Evolutionary conservation across 805 yeast species (phyloP).

Genomic region (Metschnikowia drakensbergensis): DNA sequence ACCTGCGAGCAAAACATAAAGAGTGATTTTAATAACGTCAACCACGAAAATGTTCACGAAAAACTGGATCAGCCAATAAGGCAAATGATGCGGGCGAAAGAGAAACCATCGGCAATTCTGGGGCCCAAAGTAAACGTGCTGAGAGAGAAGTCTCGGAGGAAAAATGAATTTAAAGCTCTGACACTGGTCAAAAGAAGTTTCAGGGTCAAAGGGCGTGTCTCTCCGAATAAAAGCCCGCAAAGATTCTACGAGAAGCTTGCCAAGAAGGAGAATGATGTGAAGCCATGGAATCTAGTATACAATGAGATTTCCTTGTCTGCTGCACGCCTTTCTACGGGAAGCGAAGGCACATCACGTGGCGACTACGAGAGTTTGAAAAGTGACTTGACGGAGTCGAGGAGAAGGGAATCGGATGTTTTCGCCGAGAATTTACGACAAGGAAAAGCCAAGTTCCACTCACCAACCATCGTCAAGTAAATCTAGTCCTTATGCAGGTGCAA

Average conservation of each 20-base stretch:
- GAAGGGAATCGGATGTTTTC: conserved; percentile 17
- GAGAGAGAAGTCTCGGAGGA: not conserved
- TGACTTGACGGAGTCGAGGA: conserved; percentile 27
- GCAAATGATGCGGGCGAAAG: not conserved
- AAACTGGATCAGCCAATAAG: not conserved
- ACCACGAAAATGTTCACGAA: not conserved
- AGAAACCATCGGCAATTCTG: not conserved
- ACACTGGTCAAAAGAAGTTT: conserved; percentile 5
- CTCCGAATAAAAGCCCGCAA: conserved; percentile 4
- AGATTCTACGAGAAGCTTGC: conserved; percentile 4
- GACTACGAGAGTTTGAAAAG: conserved; percentile 23
- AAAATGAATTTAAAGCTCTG: conserved; percentile 1
- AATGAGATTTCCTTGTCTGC: conserved; percentile 36
- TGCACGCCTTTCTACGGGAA: conserved; percentile 35
- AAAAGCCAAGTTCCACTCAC: conserved; percentile 10
- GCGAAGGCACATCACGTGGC: conserved; percentile 20
- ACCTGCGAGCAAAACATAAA: not conserved
- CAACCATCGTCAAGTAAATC: not conserved
- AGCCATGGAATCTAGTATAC: conserved; percentile 29
- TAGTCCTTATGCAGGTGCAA: not conserved
- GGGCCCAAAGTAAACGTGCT: not conserved
- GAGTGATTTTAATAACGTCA: not conserved
- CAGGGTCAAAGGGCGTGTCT: conserved; percentile 6
- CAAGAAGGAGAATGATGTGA: conserved; percentile 2
- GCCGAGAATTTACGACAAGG: conserved; percentile 21